phyloP scores from a whole-genome alignment of 345 rosid genomes.

The Draba incana region DNA sequence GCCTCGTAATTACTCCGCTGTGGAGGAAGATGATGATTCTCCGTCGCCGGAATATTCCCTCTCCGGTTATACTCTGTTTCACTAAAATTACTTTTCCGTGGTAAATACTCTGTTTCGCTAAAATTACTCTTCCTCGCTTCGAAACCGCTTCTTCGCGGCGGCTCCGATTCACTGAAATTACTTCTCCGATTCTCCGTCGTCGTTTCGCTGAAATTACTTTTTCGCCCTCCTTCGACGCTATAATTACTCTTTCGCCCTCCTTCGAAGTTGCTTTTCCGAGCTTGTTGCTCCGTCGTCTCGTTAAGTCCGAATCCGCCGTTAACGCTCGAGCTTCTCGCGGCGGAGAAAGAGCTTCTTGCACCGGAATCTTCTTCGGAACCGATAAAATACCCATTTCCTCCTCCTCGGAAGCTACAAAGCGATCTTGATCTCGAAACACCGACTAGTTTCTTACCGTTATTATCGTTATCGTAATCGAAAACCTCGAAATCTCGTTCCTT shows the following conservation, averaged over 20 bases:
- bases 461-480: slow-evolving; percentile 54
- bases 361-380: slow-evolving; percentile 86
- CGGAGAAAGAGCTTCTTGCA: slow-evolving; percentile 64
- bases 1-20: slow-evolving; percentile 54
- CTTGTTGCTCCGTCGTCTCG: slow-evolving; percentile 67
- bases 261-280: slow-evolving; percentile 78
- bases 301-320: slow-evolving; percentile 56
- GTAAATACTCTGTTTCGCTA: slow-evolving; percentile 70
- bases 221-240: no score
- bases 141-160: slow-evolving; percentile 55
- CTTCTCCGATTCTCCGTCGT: slow-evolving; percentile 62
- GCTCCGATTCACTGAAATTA: slow-evolving; percentile 63
- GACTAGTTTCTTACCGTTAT: slow-evolving; percentile 38
- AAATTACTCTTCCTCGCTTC: slow-evolving; percentile 71
- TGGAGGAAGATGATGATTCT: slow-evolving; percentile 1
- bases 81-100: slow-evolving; percentile 40
- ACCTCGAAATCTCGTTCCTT: slow-evolving; percentile 42
- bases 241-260: slow-evolving; percentile 61
- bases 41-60: slow-evolving; percentile 44
- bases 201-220: slow-evolving; percentile 47
- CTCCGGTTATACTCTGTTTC: slow-evolving; percentile 51
- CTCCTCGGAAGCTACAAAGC: slow-evolving; percentile 82
- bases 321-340: slow-evolving; percentile 85
- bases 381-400: slow-evolving; percentile 64
- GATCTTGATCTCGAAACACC: slow-evolving; percentile 89